Evolutionary conservation across 345 rosid species (phyloP).

Genomic region (Hypericum perforatum): DNA sequence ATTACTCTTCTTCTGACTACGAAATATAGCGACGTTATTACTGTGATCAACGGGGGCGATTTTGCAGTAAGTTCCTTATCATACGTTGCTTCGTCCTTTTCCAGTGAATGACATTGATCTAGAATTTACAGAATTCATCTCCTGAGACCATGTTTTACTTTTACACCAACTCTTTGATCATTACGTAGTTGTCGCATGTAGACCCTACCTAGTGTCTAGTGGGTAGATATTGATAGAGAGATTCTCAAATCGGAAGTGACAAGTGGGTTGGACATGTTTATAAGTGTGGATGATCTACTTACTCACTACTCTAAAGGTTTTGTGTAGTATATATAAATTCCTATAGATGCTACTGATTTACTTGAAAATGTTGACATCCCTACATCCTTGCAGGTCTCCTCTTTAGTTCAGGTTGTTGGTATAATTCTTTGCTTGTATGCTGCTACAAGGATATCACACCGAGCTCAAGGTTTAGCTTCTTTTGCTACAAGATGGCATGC

Average conservation of each 20-base stretch:
- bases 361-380: conserved; percentile 2
- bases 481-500: conserved; percentile 88
- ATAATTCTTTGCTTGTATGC: conserved; percentile 74
- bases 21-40: conserved; percentile 50
- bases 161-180: no score
- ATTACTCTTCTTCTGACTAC: conserved; percentile 73
- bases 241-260: no score
- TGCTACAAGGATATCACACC: conserved; percentile 77
- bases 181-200: no score
- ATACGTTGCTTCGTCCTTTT: conserved; percentile 1
- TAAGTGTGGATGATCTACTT: no score
- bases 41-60: conserved; percentile 68
- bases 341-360: conserved; percentile 7
- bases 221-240: no score
- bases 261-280: no score
- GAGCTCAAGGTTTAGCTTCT: conserved; percentile 71
- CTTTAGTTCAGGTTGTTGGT: conserved; percentile 78
- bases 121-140: no score
- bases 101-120: not conserved
- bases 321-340: no score
- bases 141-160: no score
- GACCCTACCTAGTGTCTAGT: no score
- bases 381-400: conserved; percentile 45
- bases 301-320: no score
- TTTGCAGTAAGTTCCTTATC: conserved; percentile 53